phyloP scores from a whole-genome alignment of 2,329 filamentous ascomycete genomes.

The Diaporthe citriasiana region DNA sequence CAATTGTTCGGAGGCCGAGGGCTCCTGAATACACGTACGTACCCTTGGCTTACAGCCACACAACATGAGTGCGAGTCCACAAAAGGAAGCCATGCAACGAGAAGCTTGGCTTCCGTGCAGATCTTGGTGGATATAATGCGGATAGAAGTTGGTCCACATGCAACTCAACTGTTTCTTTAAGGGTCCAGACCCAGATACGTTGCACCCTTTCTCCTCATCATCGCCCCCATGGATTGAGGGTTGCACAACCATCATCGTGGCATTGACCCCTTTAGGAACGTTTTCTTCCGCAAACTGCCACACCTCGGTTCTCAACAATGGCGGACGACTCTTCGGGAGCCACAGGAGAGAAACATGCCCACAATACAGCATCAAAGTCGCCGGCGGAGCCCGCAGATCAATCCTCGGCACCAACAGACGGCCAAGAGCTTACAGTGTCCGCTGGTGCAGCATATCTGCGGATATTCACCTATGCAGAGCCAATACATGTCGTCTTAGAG shows the following conservation, averaged over 20 bases:
- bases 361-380: not conserved
- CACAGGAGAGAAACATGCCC: not conserved
- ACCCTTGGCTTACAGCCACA: not conserved
- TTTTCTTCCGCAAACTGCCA: not conserved
- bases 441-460: not conserved
- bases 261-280: not conserved
- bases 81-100: not conserved
- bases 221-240: not conserved
- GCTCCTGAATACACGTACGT: not conserved
- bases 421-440: not conserved
- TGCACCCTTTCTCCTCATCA: not conserved
- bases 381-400: not conserved
- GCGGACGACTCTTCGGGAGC: not conserved
- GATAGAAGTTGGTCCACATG: constrained; percentile 7
- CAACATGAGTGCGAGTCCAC: not conserved
- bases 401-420: not conserved
- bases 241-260: not conserved
- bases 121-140: constrained; percentile 1
- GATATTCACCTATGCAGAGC: constrained; percentile 19
- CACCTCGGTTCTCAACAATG: not conserved
- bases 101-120: constrained; percentile 11
- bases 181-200: not conserved
- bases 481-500: not conserved
- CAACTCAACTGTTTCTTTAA: not conserved
- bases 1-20: constrained; percentile 13